Evolutionary conservation across 345 rosid genomes (phyloP).

Genomic region (Citrus medica): DNA sequence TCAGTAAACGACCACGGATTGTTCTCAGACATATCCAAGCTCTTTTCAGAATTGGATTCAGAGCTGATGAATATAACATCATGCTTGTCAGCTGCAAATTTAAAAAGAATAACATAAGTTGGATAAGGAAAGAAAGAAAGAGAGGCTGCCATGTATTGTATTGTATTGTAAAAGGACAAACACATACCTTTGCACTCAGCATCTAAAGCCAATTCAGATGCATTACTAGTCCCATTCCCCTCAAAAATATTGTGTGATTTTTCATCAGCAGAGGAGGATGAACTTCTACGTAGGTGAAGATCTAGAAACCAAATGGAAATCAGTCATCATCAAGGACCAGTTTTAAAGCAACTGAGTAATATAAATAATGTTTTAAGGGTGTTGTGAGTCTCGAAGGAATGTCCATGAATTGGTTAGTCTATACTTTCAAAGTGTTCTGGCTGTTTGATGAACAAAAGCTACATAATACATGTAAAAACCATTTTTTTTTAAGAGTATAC

Average conservation of each 20-base stretch:
- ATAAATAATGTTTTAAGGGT: background rate
- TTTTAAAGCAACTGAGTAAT: background rate
- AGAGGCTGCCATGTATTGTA: constrained; percentile 11
- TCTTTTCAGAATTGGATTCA: constrained; percentile 34
- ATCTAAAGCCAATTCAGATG: constrained; percentile 36
- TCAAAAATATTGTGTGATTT: constrained; percentile 33
- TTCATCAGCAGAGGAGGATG: constrained; percentile 20
- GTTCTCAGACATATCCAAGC: constrained; percentile 41
- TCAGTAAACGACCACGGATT: constrained; percentile 37
- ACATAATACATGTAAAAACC: background rate
- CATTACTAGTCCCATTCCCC: constrained; percentile 28
- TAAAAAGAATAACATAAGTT: constrained; percentile 11
- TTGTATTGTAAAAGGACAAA: constrained; percentile 10
- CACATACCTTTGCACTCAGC: constrained; percentile 50
- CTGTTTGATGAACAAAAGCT: background rate
- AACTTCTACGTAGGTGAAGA: constrained; percentile 38
- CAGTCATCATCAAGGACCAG: constrained; percentile 11
- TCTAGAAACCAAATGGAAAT: constrained; percentile 38
- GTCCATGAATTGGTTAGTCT: background rate
- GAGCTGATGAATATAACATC: constrained; percentile 48
- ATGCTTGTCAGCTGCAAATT: constrained; percentile 44
- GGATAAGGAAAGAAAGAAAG: background rate
- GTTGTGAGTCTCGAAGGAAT: background rate
- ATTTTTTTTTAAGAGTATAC: background rate
- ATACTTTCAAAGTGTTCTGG: background rate